phyloP scores from a whole-genome alignment of 306 rosid species.

The Arachis hypogaea region DNA sequence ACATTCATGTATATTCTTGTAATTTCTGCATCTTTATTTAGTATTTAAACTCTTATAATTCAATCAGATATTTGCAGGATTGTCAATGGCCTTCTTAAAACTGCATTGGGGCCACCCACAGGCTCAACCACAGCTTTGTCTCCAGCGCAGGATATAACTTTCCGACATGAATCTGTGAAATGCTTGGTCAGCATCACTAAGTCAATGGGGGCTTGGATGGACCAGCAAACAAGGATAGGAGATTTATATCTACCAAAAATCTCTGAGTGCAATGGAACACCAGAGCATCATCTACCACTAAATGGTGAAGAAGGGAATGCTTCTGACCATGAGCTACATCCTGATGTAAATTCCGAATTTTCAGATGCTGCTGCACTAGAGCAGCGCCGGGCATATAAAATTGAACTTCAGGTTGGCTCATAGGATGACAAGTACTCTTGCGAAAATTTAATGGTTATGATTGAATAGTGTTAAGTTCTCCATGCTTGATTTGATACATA shows the following conservation, averaged over 20 bases:
- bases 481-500: constrained; percentile 23
- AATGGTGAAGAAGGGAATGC: constrained; percentile 81
- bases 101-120: constrained; percentile 96
- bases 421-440: constrained; percentile 23
- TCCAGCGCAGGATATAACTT: constrained; percentile 89
- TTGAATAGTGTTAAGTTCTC: constrained; percentile 20
- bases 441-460: constrained; percentile 29
- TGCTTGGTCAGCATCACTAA: constrained; percentile 86
- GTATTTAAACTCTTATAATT: constrained; percentile 78
- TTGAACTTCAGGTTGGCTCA: constrained; percentile 83
- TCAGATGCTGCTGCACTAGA: constrained; percentile 93
- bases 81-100: constrained; percentile 97
- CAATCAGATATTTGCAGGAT: constrained; percentile 94
- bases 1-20: constrained; percentile 32
- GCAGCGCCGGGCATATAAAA: constrained; percentile 92
- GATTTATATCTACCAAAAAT: constrained; percentile 61
- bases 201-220: constrained; percentile 99
- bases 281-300: constrained; percentile 56
- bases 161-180: constrained; percentile 93
- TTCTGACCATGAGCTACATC: constrained; percentile 75
- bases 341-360: constrained; percentile 72
- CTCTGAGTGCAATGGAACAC: constrained; percentile 58
- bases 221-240: constrained; percentile 75
- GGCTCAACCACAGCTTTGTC: constrained; percentile 87
- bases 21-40: constrained; percentile 49